Base-by-base conservation (phyloP, 1,139 yeast species). In the Taphrina pruni region DNA sequence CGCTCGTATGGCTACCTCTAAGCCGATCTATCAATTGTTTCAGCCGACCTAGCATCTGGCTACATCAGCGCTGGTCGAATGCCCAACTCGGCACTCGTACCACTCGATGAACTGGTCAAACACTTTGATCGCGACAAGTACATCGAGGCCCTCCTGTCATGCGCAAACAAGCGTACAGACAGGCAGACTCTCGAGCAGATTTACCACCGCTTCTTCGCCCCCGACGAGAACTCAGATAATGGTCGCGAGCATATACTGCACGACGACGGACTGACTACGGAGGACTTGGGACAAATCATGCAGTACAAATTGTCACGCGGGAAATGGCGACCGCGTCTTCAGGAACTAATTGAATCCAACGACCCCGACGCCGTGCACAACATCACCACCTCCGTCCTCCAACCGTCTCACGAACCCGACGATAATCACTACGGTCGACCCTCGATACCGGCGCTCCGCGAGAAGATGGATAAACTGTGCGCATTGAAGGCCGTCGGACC, bases 401-500 rank as follows among this genome's bases (percentile, higher is more conserved):
- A 6, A 14, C 32, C 32, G 4, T 4, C 32, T 17, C 17, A 17
- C 32, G 4, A 2, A 26, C 32, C 32, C 4, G 4, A 26, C 32
- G 4, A 26, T 26, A 4, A 26, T 26, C 43, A n/a, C 11, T 43
- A 14, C 14, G 43, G 12, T 20, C 11, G 11, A 7, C 6, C 14
- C 43, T 14, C 43, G 2, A 17, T 36, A 1, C 14, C 14, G 12
- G 58, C 35, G 11, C n/a, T 58, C 21, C 20, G n/a, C 41, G 21
- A 45, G 3, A 21, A 36, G 11, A 58, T 58, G 26, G 46, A 20
- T n/a, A 11, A 2, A 1, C 26, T 58, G 43, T 20, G 43, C 20
- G 17, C 11, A 14, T 32, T 58, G 62, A 58, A 58, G n/a, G 62
- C 52, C 12, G 67, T 64, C 17, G 67, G 67, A 26, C 61, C 67